A percentile compares a stretch with the other conserved stretches of the same genome.
Conservation (phyloP, 2,329 filamentous ascomycete species). For the Geoglossum cookeanum region DNA sequence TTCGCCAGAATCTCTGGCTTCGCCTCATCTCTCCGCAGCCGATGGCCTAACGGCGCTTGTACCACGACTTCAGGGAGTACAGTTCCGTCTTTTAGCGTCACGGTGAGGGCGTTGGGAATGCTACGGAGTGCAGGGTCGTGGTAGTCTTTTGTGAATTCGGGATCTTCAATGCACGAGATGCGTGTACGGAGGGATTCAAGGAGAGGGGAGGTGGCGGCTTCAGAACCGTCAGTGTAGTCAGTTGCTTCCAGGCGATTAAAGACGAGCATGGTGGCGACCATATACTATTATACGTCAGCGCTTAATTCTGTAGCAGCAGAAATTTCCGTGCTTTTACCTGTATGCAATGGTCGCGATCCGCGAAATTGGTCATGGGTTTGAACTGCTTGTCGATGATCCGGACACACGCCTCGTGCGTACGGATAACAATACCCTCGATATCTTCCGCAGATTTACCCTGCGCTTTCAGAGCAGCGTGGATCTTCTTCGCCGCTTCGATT, state of each 20-base stretch:
- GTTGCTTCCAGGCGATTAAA: constrained; percentile 84
- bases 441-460: constrained; percentile 83
- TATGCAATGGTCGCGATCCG: constrained; percentile 97
- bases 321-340: constrained; percentile 32
- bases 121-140: constrained; percentile 84
- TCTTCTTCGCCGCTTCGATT: constrained; percentile 80
- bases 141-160: constrained; percentile 87
- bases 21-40: constrained; percentile 78
- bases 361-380: constrained; percentile 99
- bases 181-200: constrained; percentile 83
- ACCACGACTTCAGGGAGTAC: constrained; percentile 78
- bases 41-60: constrained; percentile 87
- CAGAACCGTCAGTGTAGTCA: constrained; percentile 83
- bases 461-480: constrained; percentile 64
- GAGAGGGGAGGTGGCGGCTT: constrained; percentile 76
- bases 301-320: constrained; percentile 5
- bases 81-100: constrained; percentile 87
- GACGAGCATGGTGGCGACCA: constrained; percentile 89
- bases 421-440: constrained; percentile 82
- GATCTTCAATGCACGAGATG: constrained; percentile 93
- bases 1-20: constrained; percentile 94
- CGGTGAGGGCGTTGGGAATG: constrained; percentile 91
- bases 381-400: constrained; percentile 99
- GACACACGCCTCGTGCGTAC: constrained; percentile 94
- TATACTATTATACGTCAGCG: constrained; percentile 39